Conservation (phyloP, 179 eudicot genomes). For the Spergularia azorica region DNA sequence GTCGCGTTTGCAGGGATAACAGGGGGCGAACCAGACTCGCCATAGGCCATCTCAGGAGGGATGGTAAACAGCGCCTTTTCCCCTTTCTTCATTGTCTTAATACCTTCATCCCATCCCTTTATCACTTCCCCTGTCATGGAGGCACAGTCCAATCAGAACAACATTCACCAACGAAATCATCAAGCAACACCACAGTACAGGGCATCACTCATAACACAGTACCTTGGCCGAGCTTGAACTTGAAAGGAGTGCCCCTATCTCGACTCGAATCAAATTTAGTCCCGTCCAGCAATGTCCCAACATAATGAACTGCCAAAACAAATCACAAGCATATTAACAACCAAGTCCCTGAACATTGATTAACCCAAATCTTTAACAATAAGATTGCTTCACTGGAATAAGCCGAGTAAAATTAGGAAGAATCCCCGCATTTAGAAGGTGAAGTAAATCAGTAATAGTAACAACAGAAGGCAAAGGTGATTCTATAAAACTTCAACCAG, state of each 20-base stretch:
- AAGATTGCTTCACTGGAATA: no score
- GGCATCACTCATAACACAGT: neutral
- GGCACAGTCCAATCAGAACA: neutral
- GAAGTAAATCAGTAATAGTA: no score
- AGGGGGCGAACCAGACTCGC: slow-evolving; percentile 77
- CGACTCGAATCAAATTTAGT: slow-evolving; percentile 43
- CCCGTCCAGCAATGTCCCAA: slow-evolving; percentile 41
- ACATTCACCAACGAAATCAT: neutral
- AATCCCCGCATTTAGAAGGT: no score
- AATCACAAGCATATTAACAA: neutral
- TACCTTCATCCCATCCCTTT: slow-evolving; percentile 77
- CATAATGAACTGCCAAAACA: slow-evolving; percentile 35
- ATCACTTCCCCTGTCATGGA: slow-evolving; percentile 58
- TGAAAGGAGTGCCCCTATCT: slow-evolving; percentile 36
- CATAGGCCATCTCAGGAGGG: slow-evolving; percentile 72
- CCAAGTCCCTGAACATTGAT: neutral
- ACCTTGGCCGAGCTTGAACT: slow-evolving; percentile 42
- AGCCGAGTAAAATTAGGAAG: no score
- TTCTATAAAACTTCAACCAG: no score
- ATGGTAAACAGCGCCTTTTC: slow-evolving; percentile 67
- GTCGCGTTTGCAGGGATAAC: slow-evolving; percentile 78
- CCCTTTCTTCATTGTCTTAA: slow-evolving; percentile 81
- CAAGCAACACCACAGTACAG: neutral
- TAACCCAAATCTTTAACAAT: neutral
- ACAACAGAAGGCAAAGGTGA: no score